Evolutionary conservation across 192 early-diverging fungal species (phyloP), one percentile per base, ranked within the genome.

Genomic region (Backusella australiensis): DNA sequence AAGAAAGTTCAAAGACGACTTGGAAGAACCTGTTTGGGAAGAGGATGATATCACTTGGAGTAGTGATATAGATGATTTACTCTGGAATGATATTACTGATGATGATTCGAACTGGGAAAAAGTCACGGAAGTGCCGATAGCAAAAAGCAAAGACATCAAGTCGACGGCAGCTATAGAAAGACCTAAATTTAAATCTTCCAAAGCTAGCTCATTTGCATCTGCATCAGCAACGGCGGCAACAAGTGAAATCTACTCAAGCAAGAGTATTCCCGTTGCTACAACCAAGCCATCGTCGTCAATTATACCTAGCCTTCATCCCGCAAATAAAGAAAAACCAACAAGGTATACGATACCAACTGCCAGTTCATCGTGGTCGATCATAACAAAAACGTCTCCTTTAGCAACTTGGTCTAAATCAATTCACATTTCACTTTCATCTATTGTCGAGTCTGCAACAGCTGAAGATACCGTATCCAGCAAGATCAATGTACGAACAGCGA

Each of bases 11-110:
- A 9, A n/a, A 14, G 69, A 44, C 39, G 69, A 70, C 11, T 17
- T 71, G 15, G 70, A 71, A 32, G 42, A 71, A 19, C 70, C 70
- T 29, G 14, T 32, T 17, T 71, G 70, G 70, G 70, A 26, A 32
- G 4, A 34, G 2, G 42, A 71, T 32, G 23, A 49, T 4, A 14
- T 3, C 23, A 63, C 56, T 29, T 63, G 21, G 56, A 23, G 4
- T 63, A 63, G 8, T 63, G 26, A 26, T 11, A 59, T 63, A 26
- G 56, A 63, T 7, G 23, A 26, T 23, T 63, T 29, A 12, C 26
- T 63, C 23, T 4, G 56, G 56, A 14, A 63, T 11, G 23, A 29
- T 63, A 32, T 29, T 63, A 14, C 26, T 26, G 11, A 12, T 11
- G 23, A 63, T 63, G 56, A 49, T 49, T 49, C 46, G 1, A 49